These are phyloP conservation scores for Micromonas commoda DNA, from an alignment of 139 green algal species.

Conservation along the genomic window DNA sequence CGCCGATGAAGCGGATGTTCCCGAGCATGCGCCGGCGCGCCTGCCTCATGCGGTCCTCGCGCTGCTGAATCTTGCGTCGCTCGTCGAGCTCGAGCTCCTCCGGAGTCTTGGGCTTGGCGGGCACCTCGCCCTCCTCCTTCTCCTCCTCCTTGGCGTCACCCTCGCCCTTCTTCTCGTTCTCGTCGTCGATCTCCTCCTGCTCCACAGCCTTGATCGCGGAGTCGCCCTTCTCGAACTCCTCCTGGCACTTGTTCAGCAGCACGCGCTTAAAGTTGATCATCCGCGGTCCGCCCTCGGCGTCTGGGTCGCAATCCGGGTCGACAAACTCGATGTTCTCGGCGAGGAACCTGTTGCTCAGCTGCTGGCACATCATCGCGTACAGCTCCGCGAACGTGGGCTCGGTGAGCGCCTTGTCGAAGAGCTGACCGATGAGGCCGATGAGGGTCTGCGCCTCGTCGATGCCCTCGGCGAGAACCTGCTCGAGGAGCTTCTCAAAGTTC, in stretches of 20 bases:
- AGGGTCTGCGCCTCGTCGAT: conserved; percentile 74
- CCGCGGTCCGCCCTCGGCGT: conserved; percentile 47
- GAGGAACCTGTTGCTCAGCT: conserved; percentile 12
- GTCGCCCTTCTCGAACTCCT: conserved; percentile 82
- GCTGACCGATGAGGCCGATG: conserved; percentile 67
- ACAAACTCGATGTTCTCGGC: conserved; percentile 14
- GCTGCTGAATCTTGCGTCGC: conserved; percentile 30
- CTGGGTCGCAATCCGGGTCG: conserved; percentile 31
- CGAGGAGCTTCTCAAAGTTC: conserved; percentile 84
- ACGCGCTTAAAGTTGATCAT: conserved; percentile 79
- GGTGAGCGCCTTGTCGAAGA: conserved; percentile 97
- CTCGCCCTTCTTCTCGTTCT: conserved; percentile 46
- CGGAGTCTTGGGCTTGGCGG: conserved; percentile 22
- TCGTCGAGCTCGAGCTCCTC: conserved; percentile 28
- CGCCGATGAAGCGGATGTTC: conserved; percentile 97
- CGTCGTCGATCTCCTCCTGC: conserved; percentile 24
- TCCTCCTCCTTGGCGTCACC: conserved; percentile 24
- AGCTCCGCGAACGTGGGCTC: conserved; percentile 91
- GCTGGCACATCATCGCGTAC: conserved; percentile 79
- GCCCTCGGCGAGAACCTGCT: conserved; percentile 72
- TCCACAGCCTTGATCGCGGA: conserved; percentile 40
- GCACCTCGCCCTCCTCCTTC: conserved; percentile 9
- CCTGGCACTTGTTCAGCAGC: conserved; percentile 97
- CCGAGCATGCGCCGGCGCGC: conserved; percentile 68
- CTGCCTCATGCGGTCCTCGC: conserved; percentile 45